These are phyloP conservation scores for Hirschfeldia incana DNA, from an alignment of 345 rosid genomes.

Conservation along the genomic window DNA sequence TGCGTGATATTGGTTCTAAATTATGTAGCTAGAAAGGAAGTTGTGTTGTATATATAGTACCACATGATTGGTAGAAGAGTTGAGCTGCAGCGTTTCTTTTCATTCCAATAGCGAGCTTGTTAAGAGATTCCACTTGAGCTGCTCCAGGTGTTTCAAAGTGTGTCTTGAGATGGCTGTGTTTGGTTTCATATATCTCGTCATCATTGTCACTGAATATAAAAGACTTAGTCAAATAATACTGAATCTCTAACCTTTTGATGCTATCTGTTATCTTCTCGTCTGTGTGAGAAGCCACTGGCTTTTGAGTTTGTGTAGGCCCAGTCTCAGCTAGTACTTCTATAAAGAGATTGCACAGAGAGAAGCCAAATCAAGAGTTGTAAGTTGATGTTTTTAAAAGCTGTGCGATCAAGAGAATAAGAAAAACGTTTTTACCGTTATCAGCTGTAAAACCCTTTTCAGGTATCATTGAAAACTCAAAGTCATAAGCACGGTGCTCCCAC, in stretches of 20 bases:
- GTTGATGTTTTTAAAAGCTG: background rate
- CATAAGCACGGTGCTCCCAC: conserved; percentile 45
- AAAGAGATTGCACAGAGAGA: background rate
- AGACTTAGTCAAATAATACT: background rate
- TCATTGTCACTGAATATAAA: background rate
- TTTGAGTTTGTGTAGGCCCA: conserved; percentile 72
- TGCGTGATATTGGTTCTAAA: background rate
- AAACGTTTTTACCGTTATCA: conserved; percentile 52
- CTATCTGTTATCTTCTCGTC: conserved; percentile 66
- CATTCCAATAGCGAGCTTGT: conserved; percentile 70
- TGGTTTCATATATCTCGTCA: conserved; percentile 8
- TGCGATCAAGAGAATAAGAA: conserved; percentile 4
- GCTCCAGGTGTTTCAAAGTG: conserved; percentile 85
- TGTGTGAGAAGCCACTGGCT: conserved; percentile 41
- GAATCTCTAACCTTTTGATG: conserved; percentile 55
- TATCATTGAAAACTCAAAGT: conserved; percentile 51
- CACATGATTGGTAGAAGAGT: conserved; percentile 84
- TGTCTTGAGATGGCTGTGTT: conserved; percentile 69
- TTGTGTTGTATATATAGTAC: conserved; percentile 39
- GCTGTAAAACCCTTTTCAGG: conserved; percentile 53
- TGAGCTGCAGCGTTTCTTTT: conserved; percentile 70
- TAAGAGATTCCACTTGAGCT: conserved; percentile 61
- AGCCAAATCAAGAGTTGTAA: conserved; percentile 4
- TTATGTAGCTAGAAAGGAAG: conserved; percentile 6
- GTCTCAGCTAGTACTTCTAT: conserved; percentile 76